Evolutionary conservation across 2,329 filamentous ascomycete genomes (phyloP).

Genomic region (Leptographium procerum): DNA sequence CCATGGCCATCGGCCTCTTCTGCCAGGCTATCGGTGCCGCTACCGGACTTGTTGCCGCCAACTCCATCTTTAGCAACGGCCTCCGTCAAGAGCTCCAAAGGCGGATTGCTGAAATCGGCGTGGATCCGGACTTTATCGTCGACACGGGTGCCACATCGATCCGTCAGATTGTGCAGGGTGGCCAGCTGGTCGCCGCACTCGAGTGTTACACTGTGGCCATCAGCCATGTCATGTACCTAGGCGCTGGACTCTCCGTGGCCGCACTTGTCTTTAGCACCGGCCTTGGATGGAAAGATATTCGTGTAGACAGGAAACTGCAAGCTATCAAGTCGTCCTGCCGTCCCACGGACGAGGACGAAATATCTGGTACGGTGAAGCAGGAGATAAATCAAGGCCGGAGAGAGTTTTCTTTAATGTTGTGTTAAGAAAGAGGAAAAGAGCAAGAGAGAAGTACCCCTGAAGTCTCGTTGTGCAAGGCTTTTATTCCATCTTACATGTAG

Average conservation of each 20-base stretch:
- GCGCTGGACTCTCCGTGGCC: conserved; percentile 10
- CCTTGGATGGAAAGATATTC: conserved; percentile 21
- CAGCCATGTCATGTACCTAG: conserved; percentile 17
- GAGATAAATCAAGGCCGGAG: too few relatives aligned
- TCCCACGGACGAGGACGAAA: background rate
- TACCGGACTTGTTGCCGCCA: conserved; percentile 10
- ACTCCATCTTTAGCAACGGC: conserved; percentile 14
- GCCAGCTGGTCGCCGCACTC: background rate
- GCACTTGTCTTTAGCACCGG: conserved; percentile 17
- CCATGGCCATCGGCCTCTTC: conserved; percentile 17
- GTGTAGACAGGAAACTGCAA: conserved; percentile 12
- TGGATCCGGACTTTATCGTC: conserved; percentile 16
- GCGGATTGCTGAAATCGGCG: conserved; percentile 15
- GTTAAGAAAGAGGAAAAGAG: too few relatives aligned
- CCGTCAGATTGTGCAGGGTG: background rate
- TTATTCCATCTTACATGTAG: too few relatives aligned
- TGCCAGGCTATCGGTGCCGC: conserved; percentile 11
- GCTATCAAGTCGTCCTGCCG: background rate
- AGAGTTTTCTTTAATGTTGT: too few relatives aligned
- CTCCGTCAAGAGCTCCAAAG: conserved; percentile 13
- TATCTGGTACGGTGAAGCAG: too few relatives aligned
- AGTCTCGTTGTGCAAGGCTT: too few relatives aligned
- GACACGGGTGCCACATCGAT: conserved; percentile 19
- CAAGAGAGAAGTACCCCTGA: too few relatives aligned
- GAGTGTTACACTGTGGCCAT: background rate